Percentiles rank a stretch among this genome's conserved stretches.
These are phyloP conservation scores for Inga oerstediana DNA, from an alignment of 306 rosid genomes.

Conservation along the genomic window DNA sequence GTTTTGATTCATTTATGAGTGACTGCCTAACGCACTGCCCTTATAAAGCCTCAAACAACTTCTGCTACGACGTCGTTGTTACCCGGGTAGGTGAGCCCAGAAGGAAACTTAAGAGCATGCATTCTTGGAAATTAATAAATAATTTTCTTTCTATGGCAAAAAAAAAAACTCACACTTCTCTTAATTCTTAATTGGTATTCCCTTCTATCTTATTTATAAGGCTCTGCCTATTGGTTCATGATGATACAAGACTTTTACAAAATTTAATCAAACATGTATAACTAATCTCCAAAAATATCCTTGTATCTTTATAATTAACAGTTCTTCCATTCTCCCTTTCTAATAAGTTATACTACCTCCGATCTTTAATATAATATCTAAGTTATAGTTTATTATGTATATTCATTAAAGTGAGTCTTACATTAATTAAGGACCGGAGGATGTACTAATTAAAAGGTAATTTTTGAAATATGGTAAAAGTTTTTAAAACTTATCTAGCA, in stretches of 20 bases:
- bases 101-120: background rate
- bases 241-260: background rate
- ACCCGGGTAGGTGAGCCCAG: conserved; percentile 69
- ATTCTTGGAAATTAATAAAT: conserved; percentile 44
- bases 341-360: too few species aligned
- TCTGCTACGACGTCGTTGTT: conserved; percentile 76
- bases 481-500: too few species aligned
- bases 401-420: too few species aligned
- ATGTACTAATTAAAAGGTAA: too few species aligned
- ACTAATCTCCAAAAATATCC: background rate
- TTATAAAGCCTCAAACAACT: conserved; percentile 54
- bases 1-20: conserved; percentile 33
- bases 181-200: background rate
- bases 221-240: background rate
- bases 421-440: too few species aligned
- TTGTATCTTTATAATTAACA: background rate
- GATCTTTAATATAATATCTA: too few species aligned
- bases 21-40: conserved; percentile 47
- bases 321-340: background rate
- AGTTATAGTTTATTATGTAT: too few species aligned
- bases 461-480: too few species aligned
- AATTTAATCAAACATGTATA: background rate
- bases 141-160: background rate
- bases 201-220: background rate
- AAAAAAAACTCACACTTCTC: background rate